Base-by-base conservation (phyloP, 2,329 filamentous ascomycete genomes). In the Scytalidium lignicola region DNA sequence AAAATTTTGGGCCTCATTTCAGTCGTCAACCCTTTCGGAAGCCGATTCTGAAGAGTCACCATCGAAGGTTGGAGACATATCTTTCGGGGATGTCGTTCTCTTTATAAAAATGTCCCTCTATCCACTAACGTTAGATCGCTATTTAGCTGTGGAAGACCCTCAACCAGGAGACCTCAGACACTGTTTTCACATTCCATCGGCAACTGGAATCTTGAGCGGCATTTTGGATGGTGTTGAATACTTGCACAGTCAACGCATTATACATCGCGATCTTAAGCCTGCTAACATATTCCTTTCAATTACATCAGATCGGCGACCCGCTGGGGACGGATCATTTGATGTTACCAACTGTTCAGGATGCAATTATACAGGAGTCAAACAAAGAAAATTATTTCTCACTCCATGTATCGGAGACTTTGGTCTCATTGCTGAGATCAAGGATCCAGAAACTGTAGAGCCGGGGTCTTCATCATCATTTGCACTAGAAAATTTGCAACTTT, bases 381-480 rank as follows among this genome's bases (percentile, higher is more conserved):
- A 56, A 59, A 57, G 32, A 37, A 37, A 37, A n/a, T 15, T 72
- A 13, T 76, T 75, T 51, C 66, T 80, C 26, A 76, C 74, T 37
- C 79, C 83, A 10, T 74, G 80, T 3, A 85, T 87, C 47, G 83
- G 83, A 2, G 83, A 87, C 58, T 86, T 87, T 58, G 83, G 83
- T 2, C 73, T 86, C 3, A 81, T 83, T 3, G 77, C 79, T 9
- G 75, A 78, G 26, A 70, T 81, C 17, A 73, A 74, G 15, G 62
- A 67, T 53, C 52, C 67, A 43, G 59, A 66, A 50, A 67, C 18
- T 43, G 43, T 13, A 29, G 12, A 42, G 21, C 23, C 42, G 15
- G 46, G 46, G n/a, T n/a, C n/a, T 13, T 22, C 46, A 17, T 23
- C 37, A 44, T 37, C 32, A 7, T 37, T 13, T 37, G 15, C 32